phyloP scores from a whole-genome alignment of 1,284 basidiomycete genomes.

The Puccinia coronata region DNA sequence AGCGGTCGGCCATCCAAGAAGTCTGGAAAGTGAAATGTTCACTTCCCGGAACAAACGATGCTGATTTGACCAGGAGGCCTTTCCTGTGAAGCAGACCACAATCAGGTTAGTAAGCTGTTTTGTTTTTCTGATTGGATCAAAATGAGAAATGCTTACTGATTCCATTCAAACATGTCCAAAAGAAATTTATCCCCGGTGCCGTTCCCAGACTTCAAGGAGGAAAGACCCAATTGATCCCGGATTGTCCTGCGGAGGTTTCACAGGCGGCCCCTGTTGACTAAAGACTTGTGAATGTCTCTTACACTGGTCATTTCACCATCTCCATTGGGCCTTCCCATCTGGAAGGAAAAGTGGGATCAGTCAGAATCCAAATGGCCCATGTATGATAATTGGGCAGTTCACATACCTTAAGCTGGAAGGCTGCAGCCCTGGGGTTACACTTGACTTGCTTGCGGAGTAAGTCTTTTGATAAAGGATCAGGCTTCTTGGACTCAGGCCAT shows the following conservation, averaged over 20 bases:
- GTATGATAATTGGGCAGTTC: no score
- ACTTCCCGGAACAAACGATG: not conserved
- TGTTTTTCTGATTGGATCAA: no score
- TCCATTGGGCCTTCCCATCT: no score
- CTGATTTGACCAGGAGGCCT: not conserved
- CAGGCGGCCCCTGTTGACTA: no score
- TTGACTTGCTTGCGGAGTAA: not conserved
- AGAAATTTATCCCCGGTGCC: not conserved
- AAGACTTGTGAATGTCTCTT: no score
- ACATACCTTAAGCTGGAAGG: no score
- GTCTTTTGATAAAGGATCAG: not conserved
- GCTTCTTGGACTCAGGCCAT: constrained; percentile 10
- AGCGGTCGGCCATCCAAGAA: not conserved
- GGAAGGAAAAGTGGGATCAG: no score
- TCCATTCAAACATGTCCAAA: constrained; percentile 1
- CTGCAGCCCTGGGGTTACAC: not conserved
- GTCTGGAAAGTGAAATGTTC: constrained; percentile 11
- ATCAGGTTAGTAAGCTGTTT: not conserved
- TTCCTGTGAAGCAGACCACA: not conserved
- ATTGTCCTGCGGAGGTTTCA: not conserved
- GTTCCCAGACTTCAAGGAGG: not conserved
- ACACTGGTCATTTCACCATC: no score
- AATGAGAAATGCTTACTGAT: not conserved
- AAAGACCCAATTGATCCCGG: not conserved
- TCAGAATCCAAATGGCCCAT: no score